Evolutionary conservation across 305 asterid species (phyloP).

Genomic region (Fraxinus ornus): DNA sequence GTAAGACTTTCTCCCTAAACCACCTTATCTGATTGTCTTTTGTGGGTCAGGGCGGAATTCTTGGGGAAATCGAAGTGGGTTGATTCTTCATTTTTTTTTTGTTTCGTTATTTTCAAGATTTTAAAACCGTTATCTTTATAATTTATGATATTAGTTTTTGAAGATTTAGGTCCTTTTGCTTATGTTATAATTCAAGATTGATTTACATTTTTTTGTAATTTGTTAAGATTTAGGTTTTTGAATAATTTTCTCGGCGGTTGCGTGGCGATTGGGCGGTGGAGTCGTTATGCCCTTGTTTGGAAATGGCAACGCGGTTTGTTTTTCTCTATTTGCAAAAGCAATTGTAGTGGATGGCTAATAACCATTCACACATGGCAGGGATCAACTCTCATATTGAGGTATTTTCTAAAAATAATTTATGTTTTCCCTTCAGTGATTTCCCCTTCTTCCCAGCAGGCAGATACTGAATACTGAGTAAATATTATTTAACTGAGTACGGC

Average conservation of each 20-base stretch:
- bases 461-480: not conserved
- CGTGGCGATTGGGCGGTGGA: constrained; percentile 19
- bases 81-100: not conserved
- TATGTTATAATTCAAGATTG: not conserved
- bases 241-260: constrained; percentile 1
- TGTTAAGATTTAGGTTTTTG: constrained; percentile 1
- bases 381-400: constrained; percentile 44
- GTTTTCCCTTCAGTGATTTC: not conserved
- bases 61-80: not conserved
- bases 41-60: constrained; percentile 11
- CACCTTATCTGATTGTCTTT: constrained; percentile 10
- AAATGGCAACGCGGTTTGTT: constrained; percentile 28
- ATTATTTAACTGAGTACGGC: not conserved
- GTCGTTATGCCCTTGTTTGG: constrained; percentile 36
- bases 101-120: constrained; percentile 15
- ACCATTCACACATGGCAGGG: constrained; percentile 26
- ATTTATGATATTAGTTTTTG: not conserved
- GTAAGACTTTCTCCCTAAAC: constrained; percentile 19
- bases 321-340: constrained; percentile 15
- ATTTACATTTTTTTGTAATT: not conserved
- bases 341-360: constrained; percentile 34
- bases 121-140: not conserved
- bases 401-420: not conserved
- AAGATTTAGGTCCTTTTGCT: not conserved
- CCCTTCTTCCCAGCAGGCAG: not conserved